Conservation (phyloP, 106 monocot genomes). For the Apostasia shenzhenica region DNA sequence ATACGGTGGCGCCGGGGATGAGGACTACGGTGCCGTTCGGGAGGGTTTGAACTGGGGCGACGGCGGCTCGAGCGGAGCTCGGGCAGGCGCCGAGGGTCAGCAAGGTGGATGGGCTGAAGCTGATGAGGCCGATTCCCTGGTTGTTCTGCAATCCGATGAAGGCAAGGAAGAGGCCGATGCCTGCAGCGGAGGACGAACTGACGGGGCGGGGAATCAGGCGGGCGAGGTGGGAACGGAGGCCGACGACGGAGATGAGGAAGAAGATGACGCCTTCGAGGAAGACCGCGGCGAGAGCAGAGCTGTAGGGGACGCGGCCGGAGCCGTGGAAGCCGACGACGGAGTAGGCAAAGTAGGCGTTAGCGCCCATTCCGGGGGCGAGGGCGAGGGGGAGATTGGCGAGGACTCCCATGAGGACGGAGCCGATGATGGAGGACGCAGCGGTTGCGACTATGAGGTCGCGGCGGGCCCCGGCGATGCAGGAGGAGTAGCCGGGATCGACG, state of each 20-base stretch:
- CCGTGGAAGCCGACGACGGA: constrained; percentile 45
- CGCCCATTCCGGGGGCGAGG: constrained; percentile 43
- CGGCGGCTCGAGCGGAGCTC: constrained; percentile 12
- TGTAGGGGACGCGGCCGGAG: constrained; percentile 27
- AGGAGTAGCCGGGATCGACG: constrained; percentile 33
- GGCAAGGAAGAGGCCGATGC: constrained; percentile 38
- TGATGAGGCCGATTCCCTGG: constrained; percentile 33
- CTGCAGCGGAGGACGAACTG: constrained; percentile 27
- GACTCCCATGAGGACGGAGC: constrained; percentile 34
- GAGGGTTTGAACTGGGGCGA: constrained; percentile 21
- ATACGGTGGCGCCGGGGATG: constrained; percentile 31
- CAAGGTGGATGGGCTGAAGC: constrained; percentile 29
- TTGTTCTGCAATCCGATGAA: constrained; percentile 43
- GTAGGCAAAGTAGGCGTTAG: constrained; percentile 44
- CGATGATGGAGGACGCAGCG: constrained; percentile 28
- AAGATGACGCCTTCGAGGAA: constrained; percentile 40
- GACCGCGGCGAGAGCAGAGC: constrained; percentile 29
- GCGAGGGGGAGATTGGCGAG: constrained; percentile 37
- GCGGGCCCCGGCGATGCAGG: constrained; percentile 27
- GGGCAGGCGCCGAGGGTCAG: constrained; percentile 37
- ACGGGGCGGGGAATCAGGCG: constrained; percentile 26
- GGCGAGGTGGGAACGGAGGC: constrained; percentile 28
- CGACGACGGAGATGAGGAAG: constrained; percentile 22
- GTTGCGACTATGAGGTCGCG: constrained; percentile 47
- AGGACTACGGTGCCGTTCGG: constrained; percentile 26